Evolutionary conservation across 352 stramenopile genomes (phyloP).

Genomic region (Globisporangium irregulare): DNA sequence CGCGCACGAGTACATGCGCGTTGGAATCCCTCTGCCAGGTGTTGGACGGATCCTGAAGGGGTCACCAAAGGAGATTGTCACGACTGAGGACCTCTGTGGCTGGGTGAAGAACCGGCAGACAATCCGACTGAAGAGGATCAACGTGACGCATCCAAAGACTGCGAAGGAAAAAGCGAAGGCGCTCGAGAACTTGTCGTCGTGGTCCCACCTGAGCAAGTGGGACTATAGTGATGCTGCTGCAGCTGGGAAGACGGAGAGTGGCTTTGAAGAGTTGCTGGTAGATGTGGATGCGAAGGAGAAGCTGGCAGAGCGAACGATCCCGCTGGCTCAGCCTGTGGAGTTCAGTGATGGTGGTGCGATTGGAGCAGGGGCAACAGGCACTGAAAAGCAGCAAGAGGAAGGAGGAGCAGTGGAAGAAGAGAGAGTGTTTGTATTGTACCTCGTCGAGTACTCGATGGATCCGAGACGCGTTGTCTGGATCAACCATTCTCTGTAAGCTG

Average conservation of each 20-base stretch:
- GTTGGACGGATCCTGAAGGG: slow-evolving; percentile 24
- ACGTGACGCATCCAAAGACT: not conserved
- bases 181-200: slow-evolving; percentile 23
- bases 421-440: slow-evolving; percentile 50
- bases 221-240: not conserved
- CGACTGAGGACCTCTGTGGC: slow-evolving; percentile 46
- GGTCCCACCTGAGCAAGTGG: slow-evolving; percentile 31
- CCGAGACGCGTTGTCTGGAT: slow-evolving; percentile 60
- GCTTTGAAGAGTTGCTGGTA: slow-evolving; percentile 20
- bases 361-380: not conserved
- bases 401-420: slow-evolving; percentile 27
- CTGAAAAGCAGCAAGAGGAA: slow-evolving; percentile 4
- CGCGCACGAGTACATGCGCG: slow-evolving; percentile 54
- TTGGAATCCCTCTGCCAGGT: slow-evolving; percentile 57
- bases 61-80: slow-evolving; percentile 31
- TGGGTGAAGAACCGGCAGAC: slow-evolving; percentile 54
- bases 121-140: slow-evolving; percentile 25
- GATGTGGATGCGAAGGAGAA: slow-evolving; percentile 32
- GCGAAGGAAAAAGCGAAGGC: not conserved
- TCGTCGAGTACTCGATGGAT: slow-evolving; percentile 71
- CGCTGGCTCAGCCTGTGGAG: slow-evolving; percentile 21
- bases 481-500: slow-evolving; percentile 58
- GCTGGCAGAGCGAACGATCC: slow-evolving; percentile 26
- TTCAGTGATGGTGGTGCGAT: not conserved
- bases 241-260: not conserved